Percentiles rank a stretch among this genome's conserved stretches.
Evolutionary conservation across 495 filamentous ascomycete species (phyloP).

Genomic region (Xylaria curta): DNA sequence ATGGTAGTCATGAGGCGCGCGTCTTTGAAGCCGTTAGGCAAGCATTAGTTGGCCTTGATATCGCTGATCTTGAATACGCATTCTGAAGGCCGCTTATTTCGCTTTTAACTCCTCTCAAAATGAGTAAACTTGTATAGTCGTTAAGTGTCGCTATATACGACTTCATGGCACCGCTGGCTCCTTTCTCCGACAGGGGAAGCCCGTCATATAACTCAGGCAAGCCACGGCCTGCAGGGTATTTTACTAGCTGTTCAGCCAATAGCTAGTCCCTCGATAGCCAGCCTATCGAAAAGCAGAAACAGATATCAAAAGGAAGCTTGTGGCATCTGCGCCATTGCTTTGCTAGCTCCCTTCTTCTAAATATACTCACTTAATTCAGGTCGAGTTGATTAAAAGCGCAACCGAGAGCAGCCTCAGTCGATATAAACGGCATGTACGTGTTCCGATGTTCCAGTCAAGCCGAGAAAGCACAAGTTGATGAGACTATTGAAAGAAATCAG

Average conservation of each 20-base stretch:
- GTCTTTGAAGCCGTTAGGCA: conserved; percentile 86
- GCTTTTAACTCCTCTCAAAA: neutral
- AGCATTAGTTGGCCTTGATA: conserved; percentile 78
- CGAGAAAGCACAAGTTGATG: conserved; percentile 40
- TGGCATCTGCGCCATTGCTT: neutral
- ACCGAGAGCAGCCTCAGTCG: conserved; percentile 75
- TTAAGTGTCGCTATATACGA: neutral
- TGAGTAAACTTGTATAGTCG: neutral
- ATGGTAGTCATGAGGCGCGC: conserved; percentile 93
- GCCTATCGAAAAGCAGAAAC: conserved; percentile 44
- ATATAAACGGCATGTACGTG: conserved; percentile 72
- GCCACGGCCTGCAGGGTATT: neutral
- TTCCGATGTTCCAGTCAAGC: conserved; percentile 62
- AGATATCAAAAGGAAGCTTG: conserved; percentile 31
- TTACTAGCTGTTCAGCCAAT: neutral
- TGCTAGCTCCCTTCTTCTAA: neutral
- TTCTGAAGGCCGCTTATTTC: neutral
- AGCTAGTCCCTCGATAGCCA: neutral
- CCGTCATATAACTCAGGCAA: too few relatives aligned
- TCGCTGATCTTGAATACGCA: conserved; percentile 66
- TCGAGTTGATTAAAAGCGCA: conserved; percentile 69
- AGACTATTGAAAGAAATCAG: conserved; percentile 80
- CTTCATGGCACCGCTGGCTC: neutral
- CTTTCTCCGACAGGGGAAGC: conserved; percentile 36
- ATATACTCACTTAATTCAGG: neutral